phyloP scores from a whole-genome alignment of 768 basidiomycete genomes.

The Lactifluus hygrophoroides region DNA sequence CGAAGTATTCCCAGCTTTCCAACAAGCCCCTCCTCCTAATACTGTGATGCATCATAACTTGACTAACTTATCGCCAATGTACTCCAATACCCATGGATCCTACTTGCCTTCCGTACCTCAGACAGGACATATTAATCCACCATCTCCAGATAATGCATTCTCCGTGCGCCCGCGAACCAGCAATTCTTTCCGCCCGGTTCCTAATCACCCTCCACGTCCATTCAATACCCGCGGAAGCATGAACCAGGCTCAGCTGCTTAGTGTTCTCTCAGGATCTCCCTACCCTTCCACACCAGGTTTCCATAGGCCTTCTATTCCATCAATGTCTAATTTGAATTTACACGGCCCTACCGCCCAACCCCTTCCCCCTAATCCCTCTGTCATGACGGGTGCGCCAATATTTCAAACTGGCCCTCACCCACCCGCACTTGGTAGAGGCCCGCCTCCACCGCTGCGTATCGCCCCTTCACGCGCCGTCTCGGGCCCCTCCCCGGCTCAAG shows the following conservation, averaged over 20 bases:
- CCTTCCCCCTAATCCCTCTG: slow-evolving; percentile 1
- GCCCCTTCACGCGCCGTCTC: slow-evolving; percentile 7
- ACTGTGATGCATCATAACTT: slow-evolving; percentile 17
- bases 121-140: slow-evolving; percentile 14
- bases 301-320: slow-evolving; percentile 7
- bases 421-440: neutral
- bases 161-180: slow-evolving; percentile 33
- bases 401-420: slow-evolving; percentile 14
- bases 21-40: slow-evolving; percentile 9
- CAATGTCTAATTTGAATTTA: slow-evolving; percentile 1
- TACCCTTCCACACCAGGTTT: slow-evolving; percentile 10
- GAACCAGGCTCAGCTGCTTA: slow-evolving; percentile 43
- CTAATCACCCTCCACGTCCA: slow-evolving; percentile 19
- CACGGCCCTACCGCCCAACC: neutral
- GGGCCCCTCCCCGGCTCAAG: neutral
- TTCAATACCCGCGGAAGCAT: slow-evolving; percentile 35
- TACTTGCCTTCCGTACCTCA: slow-evolving; percentile 10
- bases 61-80: slow-evolving; percentile 22
- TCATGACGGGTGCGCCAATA: slow-evolving; percentile 5
- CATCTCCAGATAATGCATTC: slow-evolving; percentile 24
- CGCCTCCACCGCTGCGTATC: slow-evolving; percentile 12
- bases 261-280: slow-evolving; percentile 34
- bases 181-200: slow-evolving; percentile 24
- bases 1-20: neutral
- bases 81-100: slow-evolving; percentile 19